A percentile compares a stretch with the other conserved stretches of the same genome.
phyloP scores from a whole-genome alignment of 768 basidiomycete genomes.

The Termitomyces titanicus region DNA sequence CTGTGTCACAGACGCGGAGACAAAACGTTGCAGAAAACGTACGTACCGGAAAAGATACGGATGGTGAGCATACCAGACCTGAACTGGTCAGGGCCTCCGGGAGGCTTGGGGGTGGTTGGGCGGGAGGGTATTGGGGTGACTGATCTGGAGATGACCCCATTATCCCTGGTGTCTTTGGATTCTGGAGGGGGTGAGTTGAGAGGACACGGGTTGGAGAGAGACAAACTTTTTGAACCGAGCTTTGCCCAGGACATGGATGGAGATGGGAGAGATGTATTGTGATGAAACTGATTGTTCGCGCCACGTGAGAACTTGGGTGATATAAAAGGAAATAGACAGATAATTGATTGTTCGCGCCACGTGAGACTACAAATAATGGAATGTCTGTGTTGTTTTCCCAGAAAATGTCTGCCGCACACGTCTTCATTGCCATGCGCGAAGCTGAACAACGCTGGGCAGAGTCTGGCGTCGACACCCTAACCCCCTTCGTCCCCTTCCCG shows the following conservation, averaged over 20 bases:
- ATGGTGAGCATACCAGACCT: conserved; percentile 93
- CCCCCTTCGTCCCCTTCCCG: background rate
- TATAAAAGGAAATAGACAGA: conserved; percentile 8
- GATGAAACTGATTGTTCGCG: too few relatives aligned
- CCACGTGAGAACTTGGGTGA: too few relatives aligned
- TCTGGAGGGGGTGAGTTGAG: conserved; percentile 33
- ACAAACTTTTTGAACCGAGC: conserved; percentile 38
- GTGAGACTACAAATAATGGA: too few relatives aligned
- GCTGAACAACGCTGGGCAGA: background rate
- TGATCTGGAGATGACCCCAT: conserved; percentile 70
- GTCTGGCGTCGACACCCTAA: background rate
- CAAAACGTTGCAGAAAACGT: conserved; percentile 3
- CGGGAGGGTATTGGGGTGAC: conserved; percentile 80
- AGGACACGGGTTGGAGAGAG: background rate
- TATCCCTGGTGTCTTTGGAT: conserved; percentile 67
- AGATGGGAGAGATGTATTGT: too few relatives aligned
- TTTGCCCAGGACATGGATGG: conserved; percentile 55
- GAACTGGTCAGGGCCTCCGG: conserved; percentile 56
- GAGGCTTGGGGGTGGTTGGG: conserved; percentile 71
- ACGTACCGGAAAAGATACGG: conserved; percentile 86
- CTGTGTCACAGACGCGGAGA: background rate
- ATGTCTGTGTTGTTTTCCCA: too few relatives aligned
- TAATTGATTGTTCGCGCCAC: too few relatives aligned
- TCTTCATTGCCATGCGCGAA: background rate
- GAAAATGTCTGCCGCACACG: too few relatives aligned